A percentile compares a stretch with the other conserved stretches of the same genome.
Conservation (phyloP, 1,139 yeast genomes). For the Schizosaccharomyces versatilis region DNA sequence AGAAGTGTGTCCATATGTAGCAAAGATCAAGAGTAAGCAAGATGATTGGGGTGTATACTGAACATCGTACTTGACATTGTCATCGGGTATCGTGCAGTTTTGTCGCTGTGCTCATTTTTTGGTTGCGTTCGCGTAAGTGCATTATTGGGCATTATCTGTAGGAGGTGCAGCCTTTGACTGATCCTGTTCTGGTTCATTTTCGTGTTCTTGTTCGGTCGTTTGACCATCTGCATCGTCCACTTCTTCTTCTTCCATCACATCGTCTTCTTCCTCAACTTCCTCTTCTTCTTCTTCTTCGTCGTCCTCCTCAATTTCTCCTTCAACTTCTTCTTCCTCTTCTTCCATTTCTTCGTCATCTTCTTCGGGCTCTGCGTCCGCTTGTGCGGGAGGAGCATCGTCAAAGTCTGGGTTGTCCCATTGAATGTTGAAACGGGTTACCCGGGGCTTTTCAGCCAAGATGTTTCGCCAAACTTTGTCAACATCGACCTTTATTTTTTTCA, state of each 20-base stretch:
- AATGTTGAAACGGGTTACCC: slow-evolving; percentile 87
- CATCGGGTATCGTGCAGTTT: no score
- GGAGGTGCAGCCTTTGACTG: background rate
- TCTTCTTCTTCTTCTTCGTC: slow-evolving; percentile 31
- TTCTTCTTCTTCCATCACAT: background rate
- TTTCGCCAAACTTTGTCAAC: slow-evolving; percentile 87
- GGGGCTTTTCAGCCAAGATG: slow-evolving; percentile 86
- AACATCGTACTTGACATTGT: no score
- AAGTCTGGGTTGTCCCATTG: slow-evolving; percentile 35
- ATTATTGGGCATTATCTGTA: no score
- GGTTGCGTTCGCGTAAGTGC: no score
- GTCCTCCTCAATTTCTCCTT: slow-evolving; percentile 2
- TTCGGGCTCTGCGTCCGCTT: slow-evolving; percentile 11
- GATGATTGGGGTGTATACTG: no score
- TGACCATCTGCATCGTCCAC: background rate
- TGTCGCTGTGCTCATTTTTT: no score
- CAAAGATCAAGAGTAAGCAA: no score
- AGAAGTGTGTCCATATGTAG: no score
- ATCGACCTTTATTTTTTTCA: slow-evolving; percentile 29
- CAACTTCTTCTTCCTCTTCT: slow-evolving; percentile 8
- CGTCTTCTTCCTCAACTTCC: background rate
- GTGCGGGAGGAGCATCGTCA: slow-evolving; percentile 11
- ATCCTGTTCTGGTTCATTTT: background rate
- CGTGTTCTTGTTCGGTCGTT: background rate
- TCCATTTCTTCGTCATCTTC: slow-evolving; percentile 9